A percentile compares a stretch with the other conserved stretches of the same genome.
These are phyloP conservation scores for Phoenix dactylifera DNA, from an alignment of 176 grass and related monocot genomes.

Conservation along the genomic window DNA sequence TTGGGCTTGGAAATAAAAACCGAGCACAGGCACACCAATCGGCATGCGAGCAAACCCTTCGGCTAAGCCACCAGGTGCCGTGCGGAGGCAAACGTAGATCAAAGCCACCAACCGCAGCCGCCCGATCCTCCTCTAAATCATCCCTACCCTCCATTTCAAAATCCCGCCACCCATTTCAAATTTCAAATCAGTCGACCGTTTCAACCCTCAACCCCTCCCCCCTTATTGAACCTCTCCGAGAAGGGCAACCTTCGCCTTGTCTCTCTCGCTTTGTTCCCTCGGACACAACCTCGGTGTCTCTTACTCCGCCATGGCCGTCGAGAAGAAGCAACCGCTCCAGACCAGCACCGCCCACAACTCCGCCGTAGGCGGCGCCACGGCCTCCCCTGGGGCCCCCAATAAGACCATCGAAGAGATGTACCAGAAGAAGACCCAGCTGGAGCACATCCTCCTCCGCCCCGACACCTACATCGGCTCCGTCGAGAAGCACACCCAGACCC, in stretches of 20 bases:
- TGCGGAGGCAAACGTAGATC: too few relatives aligned
- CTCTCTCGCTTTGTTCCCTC: not conserved
- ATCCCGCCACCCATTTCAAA: slow-evolving; percentile 29
- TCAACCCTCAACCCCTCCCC: too few relatives aligned
- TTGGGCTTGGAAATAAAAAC: too few relatives aligned
- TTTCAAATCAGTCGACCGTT: slow-evolving; percentile 32
- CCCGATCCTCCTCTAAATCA: not conserved
- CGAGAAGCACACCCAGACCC: slow-evolving; percentile 54
- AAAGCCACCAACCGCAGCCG: not conserved
- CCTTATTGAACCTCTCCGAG: too few relatives aligned
- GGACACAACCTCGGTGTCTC: slow-evolving; percentile 41
- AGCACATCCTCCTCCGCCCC: slow-evolving; percentile 87
- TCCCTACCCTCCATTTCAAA: slow-evolving; percentile 2
- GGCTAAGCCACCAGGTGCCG: too few relatives aligned
- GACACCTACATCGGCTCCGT: slow-evolving; percentile 87
- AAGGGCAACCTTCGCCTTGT: slow-evolving; percentile 13
- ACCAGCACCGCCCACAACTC: slow-evolving; percentile 73
- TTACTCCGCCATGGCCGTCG: slow-evolving; percentile 27
- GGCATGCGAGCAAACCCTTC: too few relatives aligned
- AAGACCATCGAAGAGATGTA: slow-evolving; percentile 90
- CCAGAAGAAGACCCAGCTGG: slow-evolving; percentile 81
- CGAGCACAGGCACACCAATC: too few relatives aligned
- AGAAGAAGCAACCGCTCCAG: slow-evolving; percentile 41
- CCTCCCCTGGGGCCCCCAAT: not conserved
- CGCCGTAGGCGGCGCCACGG: not conserved